phyloP scores from a whole-genome alignment of 768 basidiomycete species.

The Lactarius quietus region DNA sequence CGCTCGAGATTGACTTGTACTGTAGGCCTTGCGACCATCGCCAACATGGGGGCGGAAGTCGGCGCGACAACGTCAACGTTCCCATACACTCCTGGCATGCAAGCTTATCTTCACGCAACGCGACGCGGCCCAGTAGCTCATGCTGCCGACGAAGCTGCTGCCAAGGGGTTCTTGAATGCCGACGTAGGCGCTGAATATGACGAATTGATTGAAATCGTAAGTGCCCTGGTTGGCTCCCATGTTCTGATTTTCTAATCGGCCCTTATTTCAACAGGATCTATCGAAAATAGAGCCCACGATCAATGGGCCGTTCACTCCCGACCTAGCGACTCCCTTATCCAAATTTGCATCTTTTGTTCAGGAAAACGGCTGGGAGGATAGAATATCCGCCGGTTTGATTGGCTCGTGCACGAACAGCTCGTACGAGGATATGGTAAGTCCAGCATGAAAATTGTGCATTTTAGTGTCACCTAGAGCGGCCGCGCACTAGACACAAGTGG shows the following conservation, averaged over 20 bases:
- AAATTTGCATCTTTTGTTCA: conserved; percentile 77
- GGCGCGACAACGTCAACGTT: conserved; percentile 99
- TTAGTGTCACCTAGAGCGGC: conserved; percentile 9
- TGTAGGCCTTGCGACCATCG: conserved; percentile 85
- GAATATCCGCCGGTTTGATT: conserved; percentile 86
- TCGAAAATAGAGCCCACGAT: conserved; percentile 88
- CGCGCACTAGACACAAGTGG: conserved; percentile 74
- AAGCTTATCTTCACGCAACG: conserved; percentile 84
- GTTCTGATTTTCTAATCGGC: neutral
- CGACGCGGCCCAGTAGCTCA: conserved; percentile 80
- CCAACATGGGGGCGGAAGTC: conserved; percentile 99
- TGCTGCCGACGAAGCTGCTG: conserved; percentile 82
- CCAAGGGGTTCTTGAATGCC: conserved; percentile 70
- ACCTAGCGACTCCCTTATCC: conserved; percentile 90
- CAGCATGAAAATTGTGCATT: neutral
- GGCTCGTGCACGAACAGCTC: conserved; percentile 99
- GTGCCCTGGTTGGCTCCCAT: conserved; percentile 28
- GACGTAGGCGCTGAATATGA: conserved; percentile 93
- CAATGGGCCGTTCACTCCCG: conserved; percentile 98
- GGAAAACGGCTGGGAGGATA: conserved; percentile 90
- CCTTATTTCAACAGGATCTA: conserved; percentile 60
- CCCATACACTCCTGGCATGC: conserved; percentile 91
- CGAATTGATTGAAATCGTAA: conserved; percentile 88
- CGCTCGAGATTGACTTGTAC: neutral
- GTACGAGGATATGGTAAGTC: conserved; percentile 85